These are phyloP conservation scores for Schizochytrium sp. DNA, from an alignment of 108 stramenopile genomes.

Conservation along the genomic window DNA sequence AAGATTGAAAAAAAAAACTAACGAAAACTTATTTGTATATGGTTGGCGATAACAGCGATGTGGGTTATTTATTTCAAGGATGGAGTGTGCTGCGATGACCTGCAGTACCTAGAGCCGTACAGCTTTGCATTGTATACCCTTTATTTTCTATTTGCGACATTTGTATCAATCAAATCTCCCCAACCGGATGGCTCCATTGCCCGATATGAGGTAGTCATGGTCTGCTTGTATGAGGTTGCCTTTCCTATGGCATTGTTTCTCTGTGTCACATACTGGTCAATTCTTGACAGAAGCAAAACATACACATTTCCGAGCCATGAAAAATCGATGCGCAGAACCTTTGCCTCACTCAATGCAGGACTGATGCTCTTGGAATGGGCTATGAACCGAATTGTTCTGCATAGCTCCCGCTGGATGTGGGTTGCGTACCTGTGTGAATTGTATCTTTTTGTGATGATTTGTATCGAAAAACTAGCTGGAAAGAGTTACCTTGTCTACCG, in stretches of 20 bases:
- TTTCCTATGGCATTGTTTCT: constrained; percentile 33
- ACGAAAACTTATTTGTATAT: too few relatives aligned
- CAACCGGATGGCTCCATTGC: background rate
- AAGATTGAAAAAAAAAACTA: too few relatives aligned
- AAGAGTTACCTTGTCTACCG: constrained; percentile 23
- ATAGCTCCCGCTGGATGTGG: constrained; percentile 55
- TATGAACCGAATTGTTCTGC: constrained; percentile 47
- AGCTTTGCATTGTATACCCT: constrained; percentile 24
- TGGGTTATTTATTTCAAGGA: constrained; percentile 39
- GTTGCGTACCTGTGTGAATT: background rate
- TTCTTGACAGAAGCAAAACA: background rate
- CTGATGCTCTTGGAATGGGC: constrained; percentile 14
- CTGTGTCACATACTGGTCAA: constrained; percentile 2
- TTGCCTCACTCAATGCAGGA: background rate
- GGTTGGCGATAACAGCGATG: background rate
- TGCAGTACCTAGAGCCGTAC: constrained; percentile 15
- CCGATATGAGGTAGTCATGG: background rate
- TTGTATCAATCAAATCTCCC: background rate
- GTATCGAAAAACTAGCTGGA: background rate
- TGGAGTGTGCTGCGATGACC: constrained; percentile 9
- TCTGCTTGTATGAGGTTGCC: constrained; percentile 1
- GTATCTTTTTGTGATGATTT: constrained; percentile 5
- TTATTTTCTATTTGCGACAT: constrained; percentile 1
- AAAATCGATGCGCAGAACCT: background rate
- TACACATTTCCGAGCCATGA: background rate